Evolutionary conservation across 2,329 filamentous ascomycete genomes (phyloP).

Genomic region (Alternaria panax): DNA sequence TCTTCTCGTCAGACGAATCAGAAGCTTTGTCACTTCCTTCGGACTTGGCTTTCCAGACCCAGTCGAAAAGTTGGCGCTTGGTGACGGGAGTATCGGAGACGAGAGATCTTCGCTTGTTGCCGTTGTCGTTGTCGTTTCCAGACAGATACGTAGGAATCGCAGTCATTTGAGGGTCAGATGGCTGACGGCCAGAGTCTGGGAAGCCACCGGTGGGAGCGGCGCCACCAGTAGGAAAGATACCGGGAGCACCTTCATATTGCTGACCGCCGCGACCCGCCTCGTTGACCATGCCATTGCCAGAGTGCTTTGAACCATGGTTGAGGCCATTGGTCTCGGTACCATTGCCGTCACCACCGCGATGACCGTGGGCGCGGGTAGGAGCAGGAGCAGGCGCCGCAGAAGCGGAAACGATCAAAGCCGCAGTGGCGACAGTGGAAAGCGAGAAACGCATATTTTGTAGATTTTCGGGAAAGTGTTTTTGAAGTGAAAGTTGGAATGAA

Average conservation of each 20-base stretch:
- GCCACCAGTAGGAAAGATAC: constrained; percentile 15
- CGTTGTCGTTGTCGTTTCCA: neutral
- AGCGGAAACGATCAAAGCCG: constrained; percentile 28
- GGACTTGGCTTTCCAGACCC: neutral
- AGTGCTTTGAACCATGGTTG: constrained; percentile 1
- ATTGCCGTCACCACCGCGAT: neutral
- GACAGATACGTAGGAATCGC: constrained; percentile 14
- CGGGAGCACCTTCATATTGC: constrained; percentile 2
- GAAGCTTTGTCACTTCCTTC: neutral
- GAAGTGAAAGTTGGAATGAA: neutral
- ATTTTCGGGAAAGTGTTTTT: neutral
- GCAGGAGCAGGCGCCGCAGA: constrained; percentile 24
- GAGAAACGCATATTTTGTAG: constrained; percentile 32
- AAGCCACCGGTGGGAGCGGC: constrained; percentile 14
- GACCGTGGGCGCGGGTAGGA: neutral
- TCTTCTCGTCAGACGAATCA: neutral
- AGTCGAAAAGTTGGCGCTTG: neutral
- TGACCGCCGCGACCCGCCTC: neutral
- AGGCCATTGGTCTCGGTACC: neutral
- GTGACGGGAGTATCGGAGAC: constrained; percentile 20
- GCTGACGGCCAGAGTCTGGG: constrained; percentile 6
- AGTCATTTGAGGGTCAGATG: constrained; percentile 8
- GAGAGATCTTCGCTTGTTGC: constrained; percentile 12
- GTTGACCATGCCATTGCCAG: neutral
- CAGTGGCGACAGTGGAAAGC: constrained; percentile 28